A percentile compares a stretch with the other conserved stretches of the same genome.
These are phyloP conservation scores for Xylaria sp. DNA, from an alignment of 2,329 filamentous ascomycete species.

Conservation along the genomic window DNA sequence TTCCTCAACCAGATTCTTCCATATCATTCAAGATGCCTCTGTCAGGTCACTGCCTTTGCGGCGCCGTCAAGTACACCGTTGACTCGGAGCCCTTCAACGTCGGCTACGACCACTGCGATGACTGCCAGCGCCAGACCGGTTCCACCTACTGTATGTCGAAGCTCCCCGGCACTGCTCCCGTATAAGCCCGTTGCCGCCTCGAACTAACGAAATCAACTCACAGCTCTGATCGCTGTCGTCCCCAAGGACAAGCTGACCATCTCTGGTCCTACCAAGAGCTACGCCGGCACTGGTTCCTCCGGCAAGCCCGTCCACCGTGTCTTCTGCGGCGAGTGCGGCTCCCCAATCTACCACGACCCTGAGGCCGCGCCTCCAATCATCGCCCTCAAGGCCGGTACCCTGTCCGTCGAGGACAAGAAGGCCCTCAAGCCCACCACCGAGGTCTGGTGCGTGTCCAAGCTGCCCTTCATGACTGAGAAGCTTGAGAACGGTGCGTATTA, in stretches of 20 bases:
- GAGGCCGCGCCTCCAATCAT: conserved; percentile 77
- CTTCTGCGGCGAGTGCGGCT: conserved; percentile 77
- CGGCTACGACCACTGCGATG: conserved; percentile 78
- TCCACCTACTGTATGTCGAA: conserved; percentile 71
- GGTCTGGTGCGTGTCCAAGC: conserved; percentile 76
- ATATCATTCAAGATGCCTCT: conserved; percentile 66
- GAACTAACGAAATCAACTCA: conserved; percentile 33
- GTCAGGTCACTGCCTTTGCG: conserved; percentile 77
- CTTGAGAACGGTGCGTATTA: conserved; percentile 62
- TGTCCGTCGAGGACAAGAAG: conserved; percentile 74
- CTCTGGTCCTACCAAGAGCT: conserved; percentile 73
- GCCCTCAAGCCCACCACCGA: conserved; percentile 74
- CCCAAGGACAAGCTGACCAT: conserved; percentile 73
- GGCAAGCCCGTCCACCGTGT: conserved; percentile 73
- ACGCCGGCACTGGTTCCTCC: conserved; percentile 67
- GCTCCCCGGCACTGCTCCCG: neutral
- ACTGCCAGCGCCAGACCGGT: conserved; percentile 76
- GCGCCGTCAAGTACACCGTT: conserved; percentile 75
- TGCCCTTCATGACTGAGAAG: conserved; percentile 75
- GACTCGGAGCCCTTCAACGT: conserved; percentile 53
- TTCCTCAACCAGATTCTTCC: conserved; percentile 10
- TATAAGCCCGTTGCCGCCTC: neutral
- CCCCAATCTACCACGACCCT: conserved; percentile 76
- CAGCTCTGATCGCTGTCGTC: conserved; percentile 74
- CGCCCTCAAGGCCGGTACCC: conserved; percentile 74